Percentiles rank a stretch among this genome's conserved stretches.
Conservation (phyloP, 306 rosid species). For the Arachis hypogaea region DNA sequence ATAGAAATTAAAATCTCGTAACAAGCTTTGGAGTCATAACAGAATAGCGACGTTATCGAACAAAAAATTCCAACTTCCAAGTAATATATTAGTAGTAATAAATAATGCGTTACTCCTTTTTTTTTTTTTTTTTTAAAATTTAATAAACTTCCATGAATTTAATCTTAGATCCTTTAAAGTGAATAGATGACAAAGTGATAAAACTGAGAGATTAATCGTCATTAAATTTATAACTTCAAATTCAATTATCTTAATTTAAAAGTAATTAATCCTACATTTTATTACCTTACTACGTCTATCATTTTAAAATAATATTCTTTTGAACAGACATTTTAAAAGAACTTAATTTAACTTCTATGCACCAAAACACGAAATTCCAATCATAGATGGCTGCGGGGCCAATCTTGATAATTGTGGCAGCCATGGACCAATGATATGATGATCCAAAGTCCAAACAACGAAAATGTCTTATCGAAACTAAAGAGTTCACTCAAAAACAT, state of each 20-base stretch:
- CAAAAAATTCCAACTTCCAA: background rate
- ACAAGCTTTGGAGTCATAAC: background rate
- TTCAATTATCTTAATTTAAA: too few species aligned
- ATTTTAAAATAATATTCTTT: too few species aligned
- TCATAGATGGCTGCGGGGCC: constrained; percentile 1
- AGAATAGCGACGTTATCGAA: background rate
- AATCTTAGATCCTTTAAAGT: too few species aligned
- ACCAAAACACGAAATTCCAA: background rate
- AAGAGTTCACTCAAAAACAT: background rate
- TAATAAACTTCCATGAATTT: too few species aligned
- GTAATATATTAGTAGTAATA: background rate
- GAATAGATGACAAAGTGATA: too few species aligned
- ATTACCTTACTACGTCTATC: too few species aligned
- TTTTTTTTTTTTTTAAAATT: too few species aligned
- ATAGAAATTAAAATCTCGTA: background rate
- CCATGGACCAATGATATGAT: background rate
- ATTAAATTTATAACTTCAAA: too few species aligned
- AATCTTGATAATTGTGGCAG: background rate
- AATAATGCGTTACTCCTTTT: too few species aligned
- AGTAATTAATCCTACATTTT: too few species aligned
- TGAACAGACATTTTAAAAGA: too few species aligned
- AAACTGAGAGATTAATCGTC: too few species aligned
- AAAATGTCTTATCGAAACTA: background rate
- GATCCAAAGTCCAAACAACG: background rate
- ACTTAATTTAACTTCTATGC: background rate